Evolutionary conservation across 2,329 filamentous ascomycete genomes (phyloP), one percentile per base, ranked within the genome.

Genomic region (Fusarium solani-melongenae): DNA sequence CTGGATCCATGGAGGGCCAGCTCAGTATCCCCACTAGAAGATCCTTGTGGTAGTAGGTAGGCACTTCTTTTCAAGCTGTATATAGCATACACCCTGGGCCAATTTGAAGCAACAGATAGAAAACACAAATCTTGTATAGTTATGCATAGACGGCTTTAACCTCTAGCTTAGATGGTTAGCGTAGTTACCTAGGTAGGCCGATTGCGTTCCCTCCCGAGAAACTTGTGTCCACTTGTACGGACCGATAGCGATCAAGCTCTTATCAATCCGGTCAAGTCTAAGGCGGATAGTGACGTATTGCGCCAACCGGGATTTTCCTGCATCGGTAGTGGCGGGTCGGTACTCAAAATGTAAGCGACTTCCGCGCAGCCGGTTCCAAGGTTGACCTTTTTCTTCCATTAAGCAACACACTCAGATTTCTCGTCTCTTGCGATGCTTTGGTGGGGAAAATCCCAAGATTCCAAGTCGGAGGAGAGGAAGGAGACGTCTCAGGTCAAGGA

Each of bases 391-490:
- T 56, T 29, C 22, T 6, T 66, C n/a, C 38, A 22, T 9, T n/a
- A 62, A 31, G 38, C 38, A 36, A 36, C n/a, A 41, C 38, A 22
- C 38, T 41, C 39, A 41, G n/a, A 41, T 41, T 22, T 41, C 39
- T 31, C 22, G 24, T 27, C 27, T 11, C 31, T 41, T 62, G 58
- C 66, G 46, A 84, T 84, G 83, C 72, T 77, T 77, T 88, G 86
- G 83, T 87, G 84, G 83, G 80, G 82, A 27, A 84, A 83, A 70
- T 79, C 81, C 31, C 76, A 81, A 65, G 78, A 83, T 9, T 62
- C 80, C 36, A 81, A 83, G 73, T 73, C 79, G 20, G 78, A 81
- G 62, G 73, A 80, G 64, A 70, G 71, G 65, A 76, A 70, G 62
- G 75, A 78, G 22, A 67, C 73, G 39, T 31, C 76, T n/a, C 67